Evolutionary conservation across 768 basidiomycete species (phyloP).

Genomic region (Rhizopogon vulgaris): DNA sequence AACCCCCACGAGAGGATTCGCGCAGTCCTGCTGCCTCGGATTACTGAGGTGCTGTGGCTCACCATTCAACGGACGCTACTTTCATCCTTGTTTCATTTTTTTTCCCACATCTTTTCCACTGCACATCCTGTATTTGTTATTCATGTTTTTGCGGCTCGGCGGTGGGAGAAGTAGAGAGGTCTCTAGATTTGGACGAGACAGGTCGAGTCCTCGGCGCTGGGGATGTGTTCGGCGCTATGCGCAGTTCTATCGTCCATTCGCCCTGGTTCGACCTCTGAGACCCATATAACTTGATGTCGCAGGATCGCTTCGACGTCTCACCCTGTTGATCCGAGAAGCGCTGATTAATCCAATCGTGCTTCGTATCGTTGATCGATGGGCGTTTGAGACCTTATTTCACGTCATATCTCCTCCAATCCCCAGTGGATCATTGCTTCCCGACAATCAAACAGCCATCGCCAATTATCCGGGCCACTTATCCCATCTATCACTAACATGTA

Average conservation of each 20-base stretch:
- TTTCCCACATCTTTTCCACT: conserved; percentile 26
- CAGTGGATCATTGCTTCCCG: conserved; percentile 25
- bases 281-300: conserved; percentile 33
- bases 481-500: conserved; percentile 15
- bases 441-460: conserved; percentile 18
- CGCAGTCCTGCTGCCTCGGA: conserved; percentile 31
- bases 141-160: conserved; percentile 20
- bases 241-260: conserved; percentile 18
- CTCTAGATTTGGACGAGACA: conserved; percentile 13
- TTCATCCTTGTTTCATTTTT: conserved; percentile 28
- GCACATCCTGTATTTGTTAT: conserved; percentile 29
- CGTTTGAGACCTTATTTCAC: conserved; percentile 20
- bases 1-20: conserved; percentile 58
- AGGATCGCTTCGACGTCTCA: conserved; percentile 27
- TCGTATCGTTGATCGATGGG: conserved; percentile 43
- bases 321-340: conserved; percentile 29
- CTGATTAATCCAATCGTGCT: conserved; percentile 23
- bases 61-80: conserved; percentile 21
- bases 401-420: conserved; percentile 12
- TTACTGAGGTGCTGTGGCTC: conserved; percentile 21
- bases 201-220: conserved; percentile 24
- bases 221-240: conserved; percentile 29
- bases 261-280: conserved; percentile 17
- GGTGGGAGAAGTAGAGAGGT: conserved; percentile 13
- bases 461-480: conserved; percentile 8